Evolutionary conservation across 441 rosid genomes (phyloP), one percentile per base, ranked within the genome.

Genomic region (Populus trichocarpa): DNA sequence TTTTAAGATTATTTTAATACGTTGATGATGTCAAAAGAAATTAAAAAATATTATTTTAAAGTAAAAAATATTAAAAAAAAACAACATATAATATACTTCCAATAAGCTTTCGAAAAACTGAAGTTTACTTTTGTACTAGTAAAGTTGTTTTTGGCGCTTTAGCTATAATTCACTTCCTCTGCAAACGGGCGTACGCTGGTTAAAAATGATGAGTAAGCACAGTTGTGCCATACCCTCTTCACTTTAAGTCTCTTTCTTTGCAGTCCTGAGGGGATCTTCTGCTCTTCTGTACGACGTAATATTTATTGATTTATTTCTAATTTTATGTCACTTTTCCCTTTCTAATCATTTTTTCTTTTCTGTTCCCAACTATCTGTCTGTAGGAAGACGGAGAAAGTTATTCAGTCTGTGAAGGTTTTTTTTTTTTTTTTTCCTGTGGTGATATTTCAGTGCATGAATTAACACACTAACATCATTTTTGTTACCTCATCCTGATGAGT

Each of bases 221-320:
- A 40, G 28, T 3, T 23, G 79, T 69, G 64, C 79, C 79, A 76
- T 76, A 69, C 79, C 79, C 65, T 67, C 40, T 8, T 4, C 75
- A 30, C 32, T 30, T 30, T 30, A 30, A 35, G 42, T 46, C 78
- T 25, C 36, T 67, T 76, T 72, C 33, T 4, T 36, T 67, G 50
- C 74, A 36, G 75, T 35, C 40, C 73, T 77, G 68, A 32, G 64
- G 9, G 59, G 79, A 80, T 80, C 86, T 78, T 82, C 83, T 79
- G 73, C 50, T 66, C 9, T 69, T 73, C 80, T 81, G 63, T 35
- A 18, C 20, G 75, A 67, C 53, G 35, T 33, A 6, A 16, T 67
- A 75, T 75, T 83, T 78, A 77, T 79, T 80, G 67, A 36, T 46
- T 35, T 28, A 11, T 70, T 80, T 77, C 80, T 71, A 69, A 68